Percentiles rank a stretch among this genome's conserved stretches.
These are phyloP conservation scores for Cercophora sp. DNA, from an alignment of 495 filamentous ascomycete genomes.

Conservation along the genomic window DNA sequence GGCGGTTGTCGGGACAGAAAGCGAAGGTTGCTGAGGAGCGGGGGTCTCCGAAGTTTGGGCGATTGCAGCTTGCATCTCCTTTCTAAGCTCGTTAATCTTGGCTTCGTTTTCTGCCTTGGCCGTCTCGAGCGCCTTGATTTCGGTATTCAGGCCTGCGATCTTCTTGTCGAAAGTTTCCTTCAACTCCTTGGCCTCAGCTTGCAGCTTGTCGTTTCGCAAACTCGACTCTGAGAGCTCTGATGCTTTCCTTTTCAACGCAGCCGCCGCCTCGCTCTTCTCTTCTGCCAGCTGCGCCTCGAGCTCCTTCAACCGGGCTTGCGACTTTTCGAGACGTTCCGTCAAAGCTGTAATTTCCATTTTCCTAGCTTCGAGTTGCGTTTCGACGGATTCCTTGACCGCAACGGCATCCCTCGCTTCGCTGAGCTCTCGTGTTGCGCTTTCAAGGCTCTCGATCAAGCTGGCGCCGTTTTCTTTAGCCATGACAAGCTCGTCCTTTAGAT, in stretches of 20 bases:
- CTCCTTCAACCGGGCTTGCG: constrained; percentile 48
- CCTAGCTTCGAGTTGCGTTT: constrained; percentile 46
- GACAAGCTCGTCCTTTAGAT: constrained; percentile 35
- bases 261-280: constrained; percentile 23
- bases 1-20: constrained; percentile 23
- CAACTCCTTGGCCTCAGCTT: constrained; percentile 29
- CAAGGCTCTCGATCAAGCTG: constrained; percentile 59
- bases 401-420: constrained; percentile 54
- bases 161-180: constrained; percentile 31
- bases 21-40: constrained; percentile 7
- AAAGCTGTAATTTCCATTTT: constrained; percentile 45
- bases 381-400: constrained; percentile 48
- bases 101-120: constrained; percentile 29
- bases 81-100: constrained; percentile 31
- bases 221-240: constrained; percentile 21
- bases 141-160: constrained; percentile 27
- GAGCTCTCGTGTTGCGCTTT: constrained; percentile 56
- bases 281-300: constrained; percentile 46
- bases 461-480: constrained; percentile 62
- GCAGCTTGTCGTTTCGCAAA: constrained; percentile 35
- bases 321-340: constrained; percentile 48
- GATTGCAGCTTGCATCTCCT: constrained; percentile 30
- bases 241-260: constrained; percentile 37
- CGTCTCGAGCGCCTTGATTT: constrained; percentile 36
- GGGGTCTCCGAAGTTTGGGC: constrained; percentile 10